phyloP scores from a whole-genome alignment of 1,139 yeast genomes.

The Magnusiomyces fungicola region DNA sequence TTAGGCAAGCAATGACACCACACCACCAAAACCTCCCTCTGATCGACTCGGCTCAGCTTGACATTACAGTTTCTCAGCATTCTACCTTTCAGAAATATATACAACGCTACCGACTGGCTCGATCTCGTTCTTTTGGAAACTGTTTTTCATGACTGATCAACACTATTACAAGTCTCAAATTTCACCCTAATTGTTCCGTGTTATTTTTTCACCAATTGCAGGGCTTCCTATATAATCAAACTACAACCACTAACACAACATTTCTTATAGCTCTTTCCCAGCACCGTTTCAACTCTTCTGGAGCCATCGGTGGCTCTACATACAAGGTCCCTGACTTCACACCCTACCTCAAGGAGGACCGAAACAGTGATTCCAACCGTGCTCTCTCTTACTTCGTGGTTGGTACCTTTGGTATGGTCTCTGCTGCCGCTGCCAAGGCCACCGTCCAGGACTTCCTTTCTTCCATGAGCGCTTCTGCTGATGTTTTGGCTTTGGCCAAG shows the following conservation, averaged over 20 bases:
- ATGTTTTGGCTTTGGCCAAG: conserved; percentile 98
- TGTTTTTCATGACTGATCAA: no score
- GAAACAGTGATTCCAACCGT: conserved; percentile 65
- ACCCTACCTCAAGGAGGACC: conserved; percentile 66
- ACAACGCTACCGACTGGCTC: no score
- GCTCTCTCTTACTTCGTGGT: conserved; percentile 95
- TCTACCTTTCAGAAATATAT: no score
- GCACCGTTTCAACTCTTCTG: conserved; percentile 23
- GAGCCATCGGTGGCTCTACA: conserved; percentile 46
- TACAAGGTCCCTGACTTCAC: conserved; percentile 93
- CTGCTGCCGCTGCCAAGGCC: conserved; percentile 97
- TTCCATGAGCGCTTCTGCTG: conserved; percentile 97
- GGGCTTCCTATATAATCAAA: no score
- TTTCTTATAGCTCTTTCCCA: conserved; percentile 13
- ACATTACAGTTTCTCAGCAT: no score
- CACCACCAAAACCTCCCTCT: no score
- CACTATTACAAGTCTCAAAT: no score
- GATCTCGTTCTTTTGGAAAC: no score
- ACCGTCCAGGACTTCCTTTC: conserved; percentile 93
- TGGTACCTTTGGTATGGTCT: conserved; percentile 88
- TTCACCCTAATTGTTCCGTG: no score
- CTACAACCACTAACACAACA: conserved; percentile 2
- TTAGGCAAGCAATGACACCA: no score
- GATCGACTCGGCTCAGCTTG: no score
- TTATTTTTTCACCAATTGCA: no score